Base-by-base conservation (phyloP, 441 rosid species). In the Sinapis alba region DNA sequence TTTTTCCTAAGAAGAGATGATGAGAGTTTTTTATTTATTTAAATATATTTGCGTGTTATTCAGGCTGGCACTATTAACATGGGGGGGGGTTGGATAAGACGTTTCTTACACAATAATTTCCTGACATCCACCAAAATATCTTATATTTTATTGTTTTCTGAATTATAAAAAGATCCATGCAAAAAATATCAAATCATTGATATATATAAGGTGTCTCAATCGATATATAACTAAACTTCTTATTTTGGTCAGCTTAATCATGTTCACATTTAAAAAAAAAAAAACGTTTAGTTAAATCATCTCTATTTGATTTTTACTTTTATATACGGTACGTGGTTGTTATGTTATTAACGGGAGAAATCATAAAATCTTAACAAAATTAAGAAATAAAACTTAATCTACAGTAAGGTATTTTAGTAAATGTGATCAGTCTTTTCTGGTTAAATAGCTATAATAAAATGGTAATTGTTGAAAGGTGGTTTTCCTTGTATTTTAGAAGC, bases 71-170 rank as follows among this genome's bases (percentile, higher is more conserved):
- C 65, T 63, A 63, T 76, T 76, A 64, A 70, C 65, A 69, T 69
- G 65, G 79, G 45, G n/a, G 79, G 3, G 38, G 69, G 53, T 43
- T 69, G 75, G 66, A 76, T 70, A 69, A 76, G 75, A 70, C 79
- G 51, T 76, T 69, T 53, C 78, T 47, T 61, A 38, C 60, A 56
- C 62, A 70, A 70, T 69, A 53, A 69, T 56, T 76, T 76, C 28
- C 75, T 60, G 64, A 64, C 79, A 76, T 69, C 75, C 75, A 76
- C 65, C 68, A 62, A n/a, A n/a, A 43, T 43, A 43, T 43, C n/a
- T 4, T 41, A 10, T 2, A 2, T 41, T 28, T 41, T 41, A 41
- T 43, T 43, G 1, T 43, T 43, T 43, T 0, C 51, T n/a, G 3
- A 30, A 16, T 27, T 21, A 43, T 15, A 3, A 23, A 59, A 28